Conservation (phyloP, 148 eudicot species). For the Arbutus unedo region DNA sequence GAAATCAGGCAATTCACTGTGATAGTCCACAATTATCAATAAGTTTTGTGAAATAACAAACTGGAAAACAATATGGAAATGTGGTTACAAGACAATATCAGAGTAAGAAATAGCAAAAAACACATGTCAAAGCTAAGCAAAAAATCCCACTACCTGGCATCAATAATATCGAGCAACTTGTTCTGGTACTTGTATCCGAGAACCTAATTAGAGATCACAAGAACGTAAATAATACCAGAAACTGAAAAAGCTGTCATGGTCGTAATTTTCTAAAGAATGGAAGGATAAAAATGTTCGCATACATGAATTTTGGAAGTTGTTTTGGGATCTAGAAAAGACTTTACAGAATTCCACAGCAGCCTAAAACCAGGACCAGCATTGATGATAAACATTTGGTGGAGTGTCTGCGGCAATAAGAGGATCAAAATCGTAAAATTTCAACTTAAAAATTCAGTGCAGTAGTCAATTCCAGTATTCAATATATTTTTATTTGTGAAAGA, state of each 20-base stretch:
- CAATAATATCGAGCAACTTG: slow-evolving; percentile 89
- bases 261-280: not conserved
- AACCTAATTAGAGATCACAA: slow-evolving; percentile 41
- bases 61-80: not conserved
- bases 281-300: slow-evolving; percentile 16
- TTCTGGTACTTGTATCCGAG: slow-evolving; percentile 88
- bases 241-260: slow-evolving; percentile 1
- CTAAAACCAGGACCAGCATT: slow-evolving; percentile 98
- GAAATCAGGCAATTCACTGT: slow-evolving; percentile 88
- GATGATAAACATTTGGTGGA: slow-evolving; percentile 93
- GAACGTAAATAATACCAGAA: not conserved
- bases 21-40: slow-evolving; percentile 6
- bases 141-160: slow-evolving; percentile 55
- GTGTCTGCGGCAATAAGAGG: slow-evolving; percentile 51
- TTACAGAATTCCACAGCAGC: slow-evolving; percentile 84
- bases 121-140: not conserved
- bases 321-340: slow-evolving; percentile 87
- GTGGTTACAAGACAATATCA: not conserved
- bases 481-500: not conserved
- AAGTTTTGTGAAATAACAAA: not conserved
- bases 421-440: slow-evolving; percentile 12
- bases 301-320: slow-evolving; percentile 82
- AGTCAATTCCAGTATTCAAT: not conserved
- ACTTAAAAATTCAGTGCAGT: not conserved
- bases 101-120: not conserved